Base-by-base conservation (phyloP, 2,329 filamentous ascomycete species). In the Beauveria caledonica region DNA sequence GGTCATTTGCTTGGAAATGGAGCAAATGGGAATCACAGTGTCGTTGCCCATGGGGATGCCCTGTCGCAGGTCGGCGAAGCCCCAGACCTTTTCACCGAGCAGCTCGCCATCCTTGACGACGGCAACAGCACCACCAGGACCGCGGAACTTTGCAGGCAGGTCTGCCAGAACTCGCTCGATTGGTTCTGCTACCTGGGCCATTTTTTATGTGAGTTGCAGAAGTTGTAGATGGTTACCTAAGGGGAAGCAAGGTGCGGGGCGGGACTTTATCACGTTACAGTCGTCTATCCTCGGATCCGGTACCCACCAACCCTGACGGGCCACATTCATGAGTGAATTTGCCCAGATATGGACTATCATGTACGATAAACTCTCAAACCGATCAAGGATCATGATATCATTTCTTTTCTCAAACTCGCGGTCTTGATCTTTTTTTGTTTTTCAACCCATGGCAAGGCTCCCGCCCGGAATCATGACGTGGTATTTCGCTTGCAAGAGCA, bases 1-100 rank as follows among this genome's bases (percentile, higher is more conserved):
- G 2, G 76, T 65, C 66, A 77, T 74, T 57, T 79, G 77, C 64
- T 79, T 79, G 2, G 75, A 56, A 62, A 78, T 78, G 6, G 76
- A 78, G 63, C 77, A 79, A 60, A 79, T 78, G 11, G 76, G 76
- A 21, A 78, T 63, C 10, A 69, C 68, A 1, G 70, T 77, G 5
- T 71, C 61, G 5, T 71, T 46, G 0, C 68, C 71, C 63, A 79
- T 68, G 5, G 68, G 70, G 23, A 74, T 71, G 5, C 71, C 69
- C 9, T 63, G 53, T n/a, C 75, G 69, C 21, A 78, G 59, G 65
- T 78, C 69, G 21, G 76, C 75, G 56, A 72, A 78, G 40, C 77
- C 77, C 75, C 76, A 79, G 44, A 70, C 67, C 3, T 71, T 71
- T 51, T 74, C 66, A 23, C 68, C 71, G 42, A 75, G 61, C 25